Base-by-base conservation (phyloP, 1,284 basidiomycete species). In the Ustilago nuda region DNA sequence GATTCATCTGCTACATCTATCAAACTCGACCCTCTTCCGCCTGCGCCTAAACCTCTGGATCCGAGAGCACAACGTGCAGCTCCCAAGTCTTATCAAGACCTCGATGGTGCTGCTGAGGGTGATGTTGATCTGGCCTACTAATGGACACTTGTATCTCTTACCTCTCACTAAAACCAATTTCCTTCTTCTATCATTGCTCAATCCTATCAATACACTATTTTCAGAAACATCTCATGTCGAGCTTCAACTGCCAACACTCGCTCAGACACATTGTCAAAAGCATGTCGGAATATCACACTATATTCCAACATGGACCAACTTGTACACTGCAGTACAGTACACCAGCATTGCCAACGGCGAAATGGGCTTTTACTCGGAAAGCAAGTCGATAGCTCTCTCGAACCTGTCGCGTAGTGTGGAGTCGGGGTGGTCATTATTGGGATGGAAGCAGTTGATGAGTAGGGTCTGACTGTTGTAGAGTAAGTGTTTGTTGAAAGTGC, bases 51-150 rank as follows among this genome's bases (percentile, higher is more conserved):
- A 45, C 76, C 79, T 17, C 59, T 81, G 30, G 80, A 81, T 36
- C 80, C 80, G 1, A 51, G 79, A 17, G 79, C 79, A 0, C 30
- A 57, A n/a, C 39, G 67, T 4, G 35, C 58, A 3, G 66, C 67
- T 8, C 64, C 72, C 19, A 74, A 78, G 35, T 61, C 69, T 35
- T 84, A 84, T 46, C 75, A 78, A 50, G 82, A 84, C 50, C 69
- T 84, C 5, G 82, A 84, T 48, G 78, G 73, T 12, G 76, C 70
- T 12, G 72, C 69, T 7, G 68, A 73, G 17, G 80, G 74, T 19
- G 69, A 76, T n/a, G 66, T 76, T 5, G 79, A 80, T 32, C 61
- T 80, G 11, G 70, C 67, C 9, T 80, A 80, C 56, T 80, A 62
- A 50, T 13, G 39, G 39, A 41, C 7, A 15, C 6, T 17, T 41